Evolutionary conservation across 2,329 filamentous ascomycete species (phyloP), one percentile per base, ranked within the genome.

Genomic region (Talaromyces islandicus): DNA sequence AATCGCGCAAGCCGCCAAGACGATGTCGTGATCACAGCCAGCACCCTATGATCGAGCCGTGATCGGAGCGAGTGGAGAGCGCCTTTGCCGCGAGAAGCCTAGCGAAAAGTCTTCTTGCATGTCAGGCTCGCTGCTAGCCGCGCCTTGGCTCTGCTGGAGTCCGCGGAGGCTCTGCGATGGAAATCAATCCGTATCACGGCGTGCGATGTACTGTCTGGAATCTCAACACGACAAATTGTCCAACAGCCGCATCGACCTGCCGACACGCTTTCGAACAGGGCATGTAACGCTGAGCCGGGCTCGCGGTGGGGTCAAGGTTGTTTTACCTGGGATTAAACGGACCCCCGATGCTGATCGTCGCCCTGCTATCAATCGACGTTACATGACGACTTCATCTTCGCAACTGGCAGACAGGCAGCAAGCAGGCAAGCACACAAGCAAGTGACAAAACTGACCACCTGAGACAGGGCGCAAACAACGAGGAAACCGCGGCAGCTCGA

Each of bases 1-100:
- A 64, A 69, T 66, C 67, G 69, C 67, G 67, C 66, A 68, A 70
- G 61, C 63, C 50, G 59, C 53, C 57, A 58, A 62, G 59, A 50
- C 58, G 58, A 67, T 68, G 66, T 67, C 66, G 66, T 68, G 67
- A 68, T 70, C 32, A 1, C 7, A 21, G 53, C 29, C 53, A 57
- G 54, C 51, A 46, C 38, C 46, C 24, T 17, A 38, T 46, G 11
- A 38, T 27, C 11, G n/a, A 48, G 46, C 55, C 41, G 55, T 41
- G 19, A 57, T 57, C 55, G 38, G 55, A 57, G 19, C 12, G 7
- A 24, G 55, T 25, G 55, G 25, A 57, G 38, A 46, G 43, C 43
- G 21, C 19, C 43, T 24, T 46, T 46, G 43, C 43, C 43, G 43
- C 43, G n/a, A 11, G 3, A 19, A 46, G 43, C 43, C 43, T 46